These are phyloP conservation scores for Lentinula lateritia DNA, from an alignment of 768 basidiomycete genomes.

Conservation along the genomic window DNA sequence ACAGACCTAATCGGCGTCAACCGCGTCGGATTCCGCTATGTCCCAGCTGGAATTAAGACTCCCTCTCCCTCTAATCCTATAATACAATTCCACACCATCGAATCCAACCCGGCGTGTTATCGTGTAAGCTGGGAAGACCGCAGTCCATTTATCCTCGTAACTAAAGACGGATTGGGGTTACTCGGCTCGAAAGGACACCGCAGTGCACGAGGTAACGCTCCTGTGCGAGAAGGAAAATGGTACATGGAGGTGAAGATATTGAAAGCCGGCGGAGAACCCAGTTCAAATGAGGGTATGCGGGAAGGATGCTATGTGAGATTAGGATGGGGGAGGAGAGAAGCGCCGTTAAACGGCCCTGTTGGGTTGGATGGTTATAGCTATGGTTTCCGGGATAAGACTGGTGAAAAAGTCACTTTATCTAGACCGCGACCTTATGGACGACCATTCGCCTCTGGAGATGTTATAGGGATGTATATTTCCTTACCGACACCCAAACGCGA, in stretches of 20 bases:
- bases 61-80: slow-evolving; percentile 36
- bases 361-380: slow-evolving; percentile 95
- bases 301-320: slow-evolving; percentile 83
- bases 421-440: slow-evolving; percentile 74
- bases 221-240: slow-evolving; percentile 86
- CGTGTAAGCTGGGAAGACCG: slow-evolving; percentile 92
- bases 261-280: slow-evolving; percentile 60
- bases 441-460: slow-evolving; percentile 75
- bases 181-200: slow-evolving; percentile 87
- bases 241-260: slow-evolving; percentile 88
- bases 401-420: slow-evolving; percentile 86
- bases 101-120: slow-evolving; percentile 63
- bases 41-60: slow-evolving; percentile 70
- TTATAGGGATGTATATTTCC: slow-evolving; percentile 90
- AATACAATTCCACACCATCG: slow-evolving; percentile 72
- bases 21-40: slow-evolving; percentile 74
- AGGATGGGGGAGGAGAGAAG: slow-evolving; percentile 90
- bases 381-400: slow-evolving; percentile 84
- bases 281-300: slow-evolving; percentile 36
- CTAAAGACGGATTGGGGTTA: slow-evolving; percentile 71
- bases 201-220: slow-evolving; percentile 84
- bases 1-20: slow-evolving; percentile 73
- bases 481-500: slow-evolving; percentile 60
- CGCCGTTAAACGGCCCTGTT: slow-evolving; percentile 87
- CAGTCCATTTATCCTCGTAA: slow-evolving; percentile 71